Base-by-base conservation (phyloP, 2,329 filamentous ascomycete species). In the Ophiostoma pallidulum region DNA sequence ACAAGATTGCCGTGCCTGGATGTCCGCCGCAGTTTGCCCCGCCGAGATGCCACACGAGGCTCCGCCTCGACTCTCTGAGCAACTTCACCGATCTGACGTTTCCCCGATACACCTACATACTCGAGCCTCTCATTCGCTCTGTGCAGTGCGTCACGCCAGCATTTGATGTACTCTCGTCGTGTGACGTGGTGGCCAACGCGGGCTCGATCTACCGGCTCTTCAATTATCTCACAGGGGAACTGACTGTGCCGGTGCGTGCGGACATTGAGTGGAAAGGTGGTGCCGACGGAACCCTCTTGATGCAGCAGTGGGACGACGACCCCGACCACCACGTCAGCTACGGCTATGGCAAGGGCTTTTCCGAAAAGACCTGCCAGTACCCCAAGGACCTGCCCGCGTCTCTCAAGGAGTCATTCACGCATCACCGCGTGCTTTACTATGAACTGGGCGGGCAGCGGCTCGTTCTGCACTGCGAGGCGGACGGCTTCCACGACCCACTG, bases 351-450 rank as follows among this genome's bases (percentile, higher is more conserved):
- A 35, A 24, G 5, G 51, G 51, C 5, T 59, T 59, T 49, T 56
- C 57, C 32, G 28, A 26, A 6, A 41, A 28, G n/a, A 59, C 57
- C 1, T 58, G 56, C 29, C 50, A 37, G 9, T 55, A 55, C 24
- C 29, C 35, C 4, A n/a, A 28, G 2, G 49, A 51, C 10, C 49
- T 33, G 16, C 43, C 53, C 4, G 35, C 38, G 8, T 36, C 41
- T 0, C 20, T 55, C 10, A 16, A 52, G 51, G 48, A 29, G 19
- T 45, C 48, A 4, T 33, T 35, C 7, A 57, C 54, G 24, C 57
- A 59, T 41, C 56, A 59, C 40, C 54, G 55, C 4, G 57, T 59
- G 3, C 44, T 54, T 10, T 31, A 51, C 16, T 59, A 58, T 41
- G 29, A 41, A 9, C 51, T 59, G 19, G 54, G 48, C 10, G 53